Percentiles rank a stretch among this genome's conserved stretches.
Evolutionary conservation across 129 eudicot genomes (phyloP).

Genomic region (Helianthus tuberosus): DNA sequence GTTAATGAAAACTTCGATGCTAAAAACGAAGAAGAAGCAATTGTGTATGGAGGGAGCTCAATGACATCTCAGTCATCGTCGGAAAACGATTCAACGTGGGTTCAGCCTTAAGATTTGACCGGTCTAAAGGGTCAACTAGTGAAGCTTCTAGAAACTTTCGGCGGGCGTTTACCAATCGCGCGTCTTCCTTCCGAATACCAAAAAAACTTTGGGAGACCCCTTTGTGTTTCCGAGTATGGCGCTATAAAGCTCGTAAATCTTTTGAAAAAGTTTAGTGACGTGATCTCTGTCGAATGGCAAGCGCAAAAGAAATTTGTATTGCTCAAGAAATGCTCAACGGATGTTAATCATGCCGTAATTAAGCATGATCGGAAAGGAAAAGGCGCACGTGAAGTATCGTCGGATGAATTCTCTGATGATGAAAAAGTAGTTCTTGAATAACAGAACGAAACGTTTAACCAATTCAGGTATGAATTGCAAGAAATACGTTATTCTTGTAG

Average conservation of each 20-base stretch:
- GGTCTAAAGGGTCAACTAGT: conserved; percentile 79
- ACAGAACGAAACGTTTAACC: too few relatives aligned
- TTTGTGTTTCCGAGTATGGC: conserved; percentile 81
- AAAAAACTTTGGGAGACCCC: conserved; percentile 74
- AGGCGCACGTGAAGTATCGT: too few relatives aligned
- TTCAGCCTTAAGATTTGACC: conserved; percentile 81
- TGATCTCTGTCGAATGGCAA: conserved; percentile 56
- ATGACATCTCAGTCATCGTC: too few relatives aligned
- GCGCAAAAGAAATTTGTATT: too few relatives aligned
- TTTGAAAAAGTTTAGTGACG: conserved; percentile 65
- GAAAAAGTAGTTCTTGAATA: too few relatives aligned
- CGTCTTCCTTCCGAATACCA: conserved; percentile 86
- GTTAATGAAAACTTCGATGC: conserved; percentile 38
- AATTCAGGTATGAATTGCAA: conserved; percentile 73
- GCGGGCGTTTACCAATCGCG: conserved; percentile 61
- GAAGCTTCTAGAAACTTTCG: conserved; percentile 70
- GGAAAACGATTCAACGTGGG: too few relatives aligned
- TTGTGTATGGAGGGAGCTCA: conserved; percentile 74
- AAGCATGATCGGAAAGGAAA: too few relatives aligned
- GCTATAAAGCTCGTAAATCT: conserved; percentile 63
- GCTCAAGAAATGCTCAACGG: conserved; percentile 41
- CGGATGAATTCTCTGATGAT: too few relatives aligned
- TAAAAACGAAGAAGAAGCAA: conserved; percentile 75
- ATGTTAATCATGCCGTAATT: conserved; percentile 5
- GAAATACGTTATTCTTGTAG: conserved; percentile 87